Conservation (phyloP, 2,329 filamentous ascomycete species). For the Fonsecaea erecta region DNA sequence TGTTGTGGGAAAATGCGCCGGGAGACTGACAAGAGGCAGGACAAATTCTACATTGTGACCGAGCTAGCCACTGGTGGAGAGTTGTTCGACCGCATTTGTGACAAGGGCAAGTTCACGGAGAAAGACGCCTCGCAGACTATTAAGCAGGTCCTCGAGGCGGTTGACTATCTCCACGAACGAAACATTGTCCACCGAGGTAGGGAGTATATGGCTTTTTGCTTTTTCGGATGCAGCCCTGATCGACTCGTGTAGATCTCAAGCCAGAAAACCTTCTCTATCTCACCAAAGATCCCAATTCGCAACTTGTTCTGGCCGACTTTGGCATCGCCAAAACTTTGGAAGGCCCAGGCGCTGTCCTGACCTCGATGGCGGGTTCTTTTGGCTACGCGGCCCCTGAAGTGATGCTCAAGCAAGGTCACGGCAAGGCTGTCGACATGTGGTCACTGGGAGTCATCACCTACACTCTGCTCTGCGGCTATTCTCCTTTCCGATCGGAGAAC, state of each 20-base stretch:
- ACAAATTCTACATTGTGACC: slow-evolving; percentile 99
- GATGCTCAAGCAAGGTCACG: slow-evolving; percentile 96
- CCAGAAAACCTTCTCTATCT: slow-evolving; percentile 97
- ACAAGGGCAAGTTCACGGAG: slow-evolving; percentile 97
- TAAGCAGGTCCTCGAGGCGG: slow-evolving; percentile 87
- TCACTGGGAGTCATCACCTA: slow-evolving; percentile 98
- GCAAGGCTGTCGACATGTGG: slow-evolving; percentile 99
- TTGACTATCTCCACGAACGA: slow-evolving; percentile 91
- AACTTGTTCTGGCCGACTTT: slow-evolving; percentile 93
- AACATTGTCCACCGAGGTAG: slow-evolving; percentile 94
- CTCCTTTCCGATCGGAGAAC: slow-evolving; percentile 94
- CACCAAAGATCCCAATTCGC: slow-evolving; percentile 74
- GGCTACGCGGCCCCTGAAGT: slow-evolving; percentile 97
- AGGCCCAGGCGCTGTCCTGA: slow-evolving; percentile 85
- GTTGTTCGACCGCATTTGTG: slow-evolving; percentile 96
- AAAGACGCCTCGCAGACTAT: slow-evolving; percentile 97
- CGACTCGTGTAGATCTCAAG: slow-evolving; percentile 75
- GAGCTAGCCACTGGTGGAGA: slow-evolving; percentile 95
- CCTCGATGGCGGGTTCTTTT: slow-evolving; percentile 98
- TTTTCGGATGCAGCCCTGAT: background rate
- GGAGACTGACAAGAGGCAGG: slow-evolving; percentile 57
- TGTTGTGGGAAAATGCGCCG: background rate
- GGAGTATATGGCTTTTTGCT: slow-evolving; percentile 22
- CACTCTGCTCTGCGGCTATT: slow-evolving; percentile 96
- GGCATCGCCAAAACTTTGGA: slow-evolving; percentile 99